Evolutionary conservation across 2,329 filamentous ascomycete species (phyloP).

Genomic region (Colletotrichum costaricense): DNA sequence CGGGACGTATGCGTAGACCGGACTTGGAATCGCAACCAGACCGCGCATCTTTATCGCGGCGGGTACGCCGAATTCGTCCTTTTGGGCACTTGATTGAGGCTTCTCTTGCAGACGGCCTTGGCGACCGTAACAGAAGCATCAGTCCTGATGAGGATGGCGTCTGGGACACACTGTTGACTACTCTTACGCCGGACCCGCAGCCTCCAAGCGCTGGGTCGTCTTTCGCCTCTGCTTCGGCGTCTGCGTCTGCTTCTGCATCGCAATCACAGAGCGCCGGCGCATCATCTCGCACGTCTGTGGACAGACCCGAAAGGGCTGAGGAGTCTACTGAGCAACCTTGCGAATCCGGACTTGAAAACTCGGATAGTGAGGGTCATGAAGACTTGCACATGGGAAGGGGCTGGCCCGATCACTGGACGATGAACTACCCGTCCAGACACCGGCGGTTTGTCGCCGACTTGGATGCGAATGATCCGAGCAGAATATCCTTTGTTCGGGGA

Average conservation of each 20-base stretch:
- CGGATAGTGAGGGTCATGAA: slow-evolving; percentile 61
- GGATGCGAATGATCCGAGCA: slow-evolving; percentile 27
- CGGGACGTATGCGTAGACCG: background rate
- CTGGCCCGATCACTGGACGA: slow-evolving; percentile 31
- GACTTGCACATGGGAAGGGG: slow-evolving; percentile 4
- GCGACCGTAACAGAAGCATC: slow-evolving; percentile 86
- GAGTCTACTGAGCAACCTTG: slow-evolving; percentile 55
- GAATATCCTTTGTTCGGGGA: slow-evolving; percentile 23
- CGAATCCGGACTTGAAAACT: slow-evolving; percentile 66
- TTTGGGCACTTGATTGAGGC: slow-evolving; percentile 15
- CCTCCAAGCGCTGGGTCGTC: slow-evolving; percentile 85
- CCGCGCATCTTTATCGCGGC: background rate
- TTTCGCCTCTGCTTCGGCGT: slow-evolving; percentile 76
- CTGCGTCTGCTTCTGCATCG: slow-evolving; percentile 54
- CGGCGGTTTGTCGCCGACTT: slow-evolving; percentile 32
- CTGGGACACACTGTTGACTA: slow-evolving; percentile 86
- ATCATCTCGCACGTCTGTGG: slow-evolving; percentile 61
- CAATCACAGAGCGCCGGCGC: slow-evolving; percentile 54
- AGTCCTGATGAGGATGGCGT: slow-evolving; percentile 74
- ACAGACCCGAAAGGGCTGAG: slow-evolving; percentile 50
- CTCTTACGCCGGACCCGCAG: slow-evolving; percentile 83
- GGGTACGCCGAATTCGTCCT: background rate
- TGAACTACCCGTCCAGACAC: slow-evolving; percentile 35
- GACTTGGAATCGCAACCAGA: background rate
- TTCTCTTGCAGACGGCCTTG: slow-evolving; percentile 74